Evolutionary conservation across 345 rosid genomes (phyloP).

Genomic region (Hibiscus mutabilis): DNA sequence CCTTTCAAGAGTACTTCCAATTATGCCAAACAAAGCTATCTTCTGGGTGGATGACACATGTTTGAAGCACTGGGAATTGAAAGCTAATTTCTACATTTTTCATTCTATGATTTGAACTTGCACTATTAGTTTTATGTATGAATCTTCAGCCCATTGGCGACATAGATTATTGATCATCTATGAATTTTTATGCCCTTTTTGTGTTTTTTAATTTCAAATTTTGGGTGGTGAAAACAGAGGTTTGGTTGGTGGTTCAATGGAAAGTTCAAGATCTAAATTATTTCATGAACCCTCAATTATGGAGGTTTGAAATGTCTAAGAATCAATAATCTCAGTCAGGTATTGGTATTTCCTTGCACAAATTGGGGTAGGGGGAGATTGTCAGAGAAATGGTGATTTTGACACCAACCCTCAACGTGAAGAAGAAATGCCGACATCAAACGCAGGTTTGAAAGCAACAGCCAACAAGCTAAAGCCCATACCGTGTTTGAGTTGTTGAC

Average conservation of each 20-base stretch:
- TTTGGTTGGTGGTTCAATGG: too few relatives aligned
- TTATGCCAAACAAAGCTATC: neutral
- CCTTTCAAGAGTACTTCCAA: neutral
- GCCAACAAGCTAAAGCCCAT: slow-evolving; percentile 1
- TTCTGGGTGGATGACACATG: slow-evolving; percentile 11
- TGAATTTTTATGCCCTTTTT: too few relatives aligned
- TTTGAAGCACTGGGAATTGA: slow-evolving; percentile 1
- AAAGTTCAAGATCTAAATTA: too few relatives aligned
- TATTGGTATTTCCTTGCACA: neutral
- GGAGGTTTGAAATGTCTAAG: neutral
- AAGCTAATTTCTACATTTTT: too few relatives aligned
- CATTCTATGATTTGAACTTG: too few relatives aligned
- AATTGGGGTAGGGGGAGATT: neutral
- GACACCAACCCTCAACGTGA: neutral
- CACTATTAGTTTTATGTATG: slow-evolving; percentile 14
- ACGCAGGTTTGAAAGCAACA: slow-evolving; percentile 7
- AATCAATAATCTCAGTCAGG: too few relatives aligned
- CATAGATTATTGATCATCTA: neutral
- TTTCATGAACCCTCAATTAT: neutral
- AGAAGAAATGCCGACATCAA: neutral
- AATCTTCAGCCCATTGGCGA: slow-evolving; percentile 14
- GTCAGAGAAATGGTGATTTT: neutral
- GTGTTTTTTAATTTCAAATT: neutral
- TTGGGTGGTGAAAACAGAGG: too few relatives aligned
- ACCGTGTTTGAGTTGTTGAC: neutral